These are phyloP conservation scores for Tetragonia tetragonoides DNA, from an alignment of 148 eudicot genomes.

Conservation along the genomic window DNA sequence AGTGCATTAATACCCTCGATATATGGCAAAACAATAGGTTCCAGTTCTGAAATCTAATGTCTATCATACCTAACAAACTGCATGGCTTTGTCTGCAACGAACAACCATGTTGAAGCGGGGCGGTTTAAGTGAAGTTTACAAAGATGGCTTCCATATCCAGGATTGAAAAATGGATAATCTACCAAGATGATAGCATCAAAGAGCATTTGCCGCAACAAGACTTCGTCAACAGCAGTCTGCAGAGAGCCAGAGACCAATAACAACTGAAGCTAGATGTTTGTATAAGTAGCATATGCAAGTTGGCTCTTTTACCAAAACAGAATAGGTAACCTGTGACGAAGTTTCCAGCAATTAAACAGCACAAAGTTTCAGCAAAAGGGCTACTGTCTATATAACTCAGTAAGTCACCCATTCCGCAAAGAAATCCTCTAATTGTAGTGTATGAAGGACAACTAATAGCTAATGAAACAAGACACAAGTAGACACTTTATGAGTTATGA, in stretches of 20 bases:
- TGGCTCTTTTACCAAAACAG: slow-evolving; percentile 10
- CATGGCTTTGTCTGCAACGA: slow-evolving; percentile 63
- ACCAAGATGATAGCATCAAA: slow-evolving; percentile 55
- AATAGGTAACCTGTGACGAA: slow-evolving; percentile 13
- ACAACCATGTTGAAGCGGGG: slow-evolving; percentile 60
- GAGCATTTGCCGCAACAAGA: slow-evolving; percentile 41
- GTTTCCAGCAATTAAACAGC: slow-evolving; percentile 17
- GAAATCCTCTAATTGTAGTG: slow-evolving; percentile 16
- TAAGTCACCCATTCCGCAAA: slow-evolving; percentile 2
- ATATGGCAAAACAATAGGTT: slow-evolving; percentile 15
- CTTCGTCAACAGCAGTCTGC: slow-evolving; percentile 53
- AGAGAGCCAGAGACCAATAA: slow-evolving; percentile 22
- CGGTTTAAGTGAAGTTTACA: slow-evolving; percentile 41
- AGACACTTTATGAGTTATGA: background rate
- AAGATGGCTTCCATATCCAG: slow-evolving; percentile 39
- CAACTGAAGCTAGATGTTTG: slow-evolving; percentile 14
- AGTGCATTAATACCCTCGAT: background rate
- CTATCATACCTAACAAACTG: slow-evolving; percentile 53
- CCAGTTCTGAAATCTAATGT: slow-evolving; percentile 5
- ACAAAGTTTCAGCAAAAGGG: slow-evolving; percentile 1
- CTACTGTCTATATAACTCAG: background rate
- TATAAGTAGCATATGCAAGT: background rate
- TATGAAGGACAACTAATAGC: slow-evolving; percentile 3
- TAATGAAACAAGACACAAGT: background rate
- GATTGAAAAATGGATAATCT: slow-evolving; percentile 46